phyloP scores from a whole-genome alignment of 1,284 basidiomycete genomes.

The Sphaerobolus stellatus region DNA sequence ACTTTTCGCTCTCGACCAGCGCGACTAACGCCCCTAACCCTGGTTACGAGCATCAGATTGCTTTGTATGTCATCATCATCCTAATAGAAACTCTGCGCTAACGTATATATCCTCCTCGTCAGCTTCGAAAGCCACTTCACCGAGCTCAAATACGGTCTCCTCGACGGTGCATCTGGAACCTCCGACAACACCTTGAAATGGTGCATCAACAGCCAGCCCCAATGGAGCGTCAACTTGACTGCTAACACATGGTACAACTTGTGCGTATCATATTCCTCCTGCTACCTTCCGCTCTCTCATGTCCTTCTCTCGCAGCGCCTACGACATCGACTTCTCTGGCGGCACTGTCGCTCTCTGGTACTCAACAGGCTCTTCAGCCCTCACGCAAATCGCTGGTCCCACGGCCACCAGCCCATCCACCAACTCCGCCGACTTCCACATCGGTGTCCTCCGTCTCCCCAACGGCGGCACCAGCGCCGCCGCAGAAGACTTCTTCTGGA shows the following conservation, averaged over 20 bases:
- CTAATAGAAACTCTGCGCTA: not conserved
- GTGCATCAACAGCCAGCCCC: slow-evolving; percentile 46
- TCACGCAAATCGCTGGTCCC: slow-evolving; percentile 52
- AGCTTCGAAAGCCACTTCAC: slow-evolving; percentile 31
- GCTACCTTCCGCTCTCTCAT: slow-evolving; percentile 1
- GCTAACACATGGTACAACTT: slow-evolving; percentile 65
- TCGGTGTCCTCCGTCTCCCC: slow-evolving; percentile 59
- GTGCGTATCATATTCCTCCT: slow-evolving; percentile 33
- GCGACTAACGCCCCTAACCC: slow-evolving; percentile 50
- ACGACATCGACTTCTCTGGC: slow-evolving; percentile 44
- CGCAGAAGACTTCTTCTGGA: slow-evolving; percentile 60
- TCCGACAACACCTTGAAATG: slow-evolving; percentile 46
- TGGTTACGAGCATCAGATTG: slow-evolving; percentile 15
- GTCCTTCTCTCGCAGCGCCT: slow-evolving; percentile 5
- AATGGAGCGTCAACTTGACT: slow-evolving; percentile 54
- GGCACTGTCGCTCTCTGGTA: slow-evolving; percentile 60
- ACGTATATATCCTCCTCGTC: not conserved
- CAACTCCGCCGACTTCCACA: slow-evolving; percentile 62
- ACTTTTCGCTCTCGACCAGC: slow-evolving; percentile 56
- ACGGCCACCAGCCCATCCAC: slow-evolving; percentile 52
- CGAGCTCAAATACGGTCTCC: slow-evolving; percentile 54
- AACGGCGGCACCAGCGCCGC: slow-evolving; percentile 35
- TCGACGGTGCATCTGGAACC: slow-evolving; percentile 27
- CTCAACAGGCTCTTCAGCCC: slow-evolving; percentile 47
- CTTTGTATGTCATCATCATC: slow-evolving; percentile 34